Conservation (phyloP, 2,329 filamentous ascomycete genomes). For the Ascochyta clinopodiicola region DNA sequence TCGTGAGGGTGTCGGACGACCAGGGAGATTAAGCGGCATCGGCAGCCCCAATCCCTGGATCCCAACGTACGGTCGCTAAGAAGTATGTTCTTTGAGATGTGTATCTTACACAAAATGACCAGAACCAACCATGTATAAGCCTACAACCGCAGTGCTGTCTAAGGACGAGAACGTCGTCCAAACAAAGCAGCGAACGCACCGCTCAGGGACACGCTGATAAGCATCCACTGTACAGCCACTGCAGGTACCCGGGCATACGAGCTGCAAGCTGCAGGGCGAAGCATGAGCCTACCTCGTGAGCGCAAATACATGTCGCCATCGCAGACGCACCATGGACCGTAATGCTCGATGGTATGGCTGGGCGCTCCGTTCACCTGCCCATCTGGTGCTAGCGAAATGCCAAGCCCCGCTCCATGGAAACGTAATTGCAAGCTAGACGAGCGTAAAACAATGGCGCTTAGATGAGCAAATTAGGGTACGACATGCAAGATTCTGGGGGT, state of each 20-base stretch:
- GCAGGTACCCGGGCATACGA: constrained; percentile 27
- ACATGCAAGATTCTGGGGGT: neutral
- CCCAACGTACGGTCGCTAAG: neutral
- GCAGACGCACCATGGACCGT: constrained; percentile 8
- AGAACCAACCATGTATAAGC: neutral
- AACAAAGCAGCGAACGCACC: neutral
- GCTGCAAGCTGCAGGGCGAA: constrained; percentile 13
- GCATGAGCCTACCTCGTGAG: constrained; percentile 9
- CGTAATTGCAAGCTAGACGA: constrained; percentile 1
- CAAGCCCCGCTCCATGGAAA: neutral
- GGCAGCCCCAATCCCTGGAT: constrained; percentile 4
- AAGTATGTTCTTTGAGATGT: neutral
- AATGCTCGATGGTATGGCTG: constrained; percentile 19
- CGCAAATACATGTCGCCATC: constrained; percentile 5
- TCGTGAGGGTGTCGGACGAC: constrained; percentile 7
- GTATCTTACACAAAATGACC: neutral
- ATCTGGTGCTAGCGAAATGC: constrained; percentile 11
- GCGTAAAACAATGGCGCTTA: constrained; percentile 7
- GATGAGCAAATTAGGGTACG: constrained; percentile 4
- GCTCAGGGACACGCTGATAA: constrained; percentile 1
- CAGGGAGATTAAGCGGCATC: constrained; percentile 14
- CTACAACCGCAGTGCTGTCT: neutral
- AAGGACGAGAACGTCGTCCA: neutral
- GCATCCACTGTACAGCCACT: constrained; percentile 7
- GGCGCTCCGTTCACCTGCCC: constrained; percentile 25